Conservation (phyloP, 2,329 filamentous ascomycete species). For the Fusarium nurragi region DNA sequence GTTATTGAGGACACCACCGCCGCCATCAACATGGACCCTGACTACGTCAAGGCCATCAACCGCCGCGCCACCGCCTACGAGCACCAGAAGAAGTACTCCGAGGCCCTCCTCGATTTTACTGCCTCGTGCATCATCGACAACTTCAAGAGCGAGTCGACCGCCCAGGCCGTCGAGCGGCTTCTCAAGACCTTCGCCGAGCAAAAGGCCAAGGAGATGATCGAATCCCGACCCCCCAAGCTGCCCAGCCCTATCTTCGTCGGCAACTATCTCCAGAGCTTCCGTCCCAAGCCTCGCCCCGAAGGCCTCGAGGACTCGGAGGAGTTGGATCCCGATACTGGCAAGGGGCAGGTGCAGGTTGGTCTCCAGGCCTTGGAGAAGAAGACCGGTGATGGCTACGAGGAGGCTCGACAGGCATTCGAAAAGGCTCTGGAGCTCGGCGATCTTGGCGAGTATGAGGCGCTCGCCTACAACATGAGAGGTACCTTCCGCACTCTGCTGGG, state of each 20-base stretch:
- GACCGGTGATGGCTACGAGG: slow-evolving; percentile 90
- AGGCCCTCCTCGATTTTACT: slow-evolving; percentile 96
- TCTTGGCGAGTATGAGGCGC: slow-evolving; percentile 83
- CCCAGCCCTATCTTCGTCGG: slow-evolving; percentile 96
- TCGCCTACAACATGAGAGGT: slow-evolving; percentile 95
- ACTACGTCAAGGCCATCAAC: slow-evolving; percentile 98
- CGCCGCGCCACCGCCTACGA: slow-evolving; percentile 96
- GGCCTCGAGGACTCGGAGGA: slow-evolving; percentile 87
- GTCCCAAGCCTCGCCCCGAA: slow-evolving; percentile 78
- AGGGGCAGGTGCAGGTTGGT: slow-evolving; percentile 86
- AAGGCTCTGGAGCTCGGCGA: slow-evolving; percentile 85
- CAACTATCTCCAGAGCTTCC: slow-evolving; percentile 99
- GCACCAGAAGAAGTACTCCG: slow-evolving; percentile 88
- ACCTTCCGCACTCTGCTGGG: slow-evolving; percentile 95
- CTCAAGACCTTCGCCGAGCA: slow-evolving; percentile 97
- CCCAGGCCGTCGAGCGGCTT: slow-evolving; percentile 88
- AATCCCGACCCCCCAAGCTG: slow-evolving; percentile 84
- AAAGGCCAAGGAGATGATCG: slow-evolving; percentile 90
- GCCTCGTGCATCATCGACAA: slow-evolving; percentile 99
- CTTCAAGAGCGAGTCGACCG: slow-evolving; percentile 91
- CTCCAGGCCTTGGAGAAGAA: slow-evolving; percentile 83
- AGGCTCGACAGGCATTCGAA: slow-evolving; percentile 86
- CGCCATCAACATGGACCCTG: slow-evolving; percentile 89
- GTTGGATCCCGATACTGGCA: slow-evolving; percentile 78
- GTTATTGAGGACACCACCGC: slow-evolving; percentile 97